Percentiles rank a stretch among this genome's conserved stretches.
Evolutionary conservation across 345 rosid species (phyloP).

Genomic region (Eucalyptus virginea): DNA sequence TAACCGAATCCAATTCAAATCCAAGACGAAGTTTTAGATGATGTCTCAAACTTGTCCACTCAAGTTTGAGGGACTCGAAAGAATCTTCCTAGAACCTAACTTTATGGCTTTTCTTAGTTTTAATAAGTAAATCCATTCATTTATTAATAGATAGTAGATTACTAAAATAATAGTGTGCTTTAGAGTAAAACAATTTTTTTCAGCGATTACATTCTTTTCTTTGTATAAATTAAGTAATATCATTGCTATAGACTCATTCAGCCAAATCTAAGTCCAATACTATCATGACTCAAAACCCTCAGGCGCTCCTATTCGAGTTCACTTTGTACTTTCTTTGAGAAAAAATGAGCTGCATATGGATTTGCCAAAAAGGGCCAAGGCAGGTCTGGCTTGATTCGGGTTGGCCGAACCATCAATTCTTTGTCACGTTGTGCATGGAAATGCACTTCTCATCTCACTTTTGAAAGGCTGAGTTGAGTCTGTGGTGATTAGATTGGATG

Average conservation of each 20-base stretch:
- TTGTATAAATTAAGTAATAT: not conserved
- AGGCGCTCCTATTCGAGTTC: not conserved
- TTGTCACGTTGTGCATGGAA: not conserved
- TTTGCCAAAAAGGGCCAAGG: not conserved
- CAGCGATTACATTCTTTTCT: not conserved
- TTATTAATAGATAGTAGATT: not conserved
- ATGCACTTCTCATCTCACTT: not conserved
- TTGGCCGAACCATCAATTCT: not conserved
- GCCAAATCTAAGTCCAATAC: not conserved
- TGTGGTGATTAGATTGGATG: not conserved
- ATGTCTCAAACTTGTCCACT: not conserved
- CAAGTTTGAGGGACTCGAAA: not conserved
- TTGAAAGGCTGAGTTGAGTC: not conserved
- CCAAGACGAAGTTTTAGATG: not conserved
- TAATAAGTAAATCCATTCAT: not conserved
- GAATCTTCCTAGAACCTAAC: not conserved
- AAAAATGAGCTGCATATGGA: not conserved
- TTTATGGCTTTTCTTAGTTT: not conserved
- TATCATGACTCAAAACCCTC: not conserved
- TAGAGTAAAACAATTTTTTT: not conserved
- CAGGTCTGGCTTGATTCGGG: not conserved
- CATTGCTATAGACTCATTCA: not conserved
- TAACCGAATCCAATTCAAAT: not conserved
- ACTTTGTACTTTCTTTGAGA: not conserved
- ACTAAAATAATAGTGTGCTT: not conserved